A percentile compares a stretch with the other conserved stretches of the same genome.
Conservation (phyloP, 2,329 filamentous ascomycete species). For the Trematosphaeria pertusa region DNA sequence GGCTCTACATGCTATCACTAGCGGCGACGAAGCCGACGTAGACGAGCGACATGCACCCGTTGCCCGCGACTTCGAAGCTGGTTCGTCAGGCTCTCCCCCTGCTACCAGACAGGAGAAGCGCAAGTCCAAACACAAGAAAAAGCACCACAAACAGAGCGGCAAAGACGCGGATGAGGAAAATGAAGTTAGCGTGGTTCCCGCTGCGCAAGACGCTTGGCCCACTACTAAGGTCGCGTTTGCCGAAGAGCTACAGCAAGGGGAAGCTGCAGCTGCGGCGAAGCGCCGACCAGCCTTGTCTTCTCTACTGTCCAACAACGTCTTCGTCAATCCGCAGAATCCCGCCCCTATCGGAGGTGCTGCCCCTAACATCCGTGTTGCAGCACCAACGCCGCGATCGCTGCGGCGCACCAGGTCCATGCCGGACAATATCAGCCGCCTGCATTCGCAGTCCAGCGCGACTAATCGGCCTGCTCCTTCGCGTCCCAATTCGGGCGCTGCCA, state of each 20-base stretch:
- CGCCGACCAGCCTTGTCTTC: conserved; percentile 68
- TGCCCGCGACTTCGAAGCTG: conserved; percentile 58
- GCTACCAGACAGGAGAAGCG: conserved; percentile 49
- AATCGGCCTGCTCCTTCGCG: conserved; percentile 27
- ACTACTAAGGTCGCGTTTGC: conserved; percentile 49
- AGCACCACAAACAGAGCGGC: conserved; percentile 45
- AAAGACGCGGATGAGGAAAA: conserved; percentile 35
- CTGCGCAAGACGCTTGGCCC: conserved; percentile 14
- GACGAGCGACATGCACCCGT: conserved; percentile 53
- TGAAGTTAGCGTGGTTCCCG: conserved; percentile 7
- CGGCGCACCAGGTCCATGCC: conserved; percentile 46
- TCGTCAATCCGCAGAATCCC: conserved; percentile 54
- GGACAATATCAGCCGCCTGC: conserved; percentile 40
- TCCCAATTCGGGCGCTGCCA: conserved; percentile 18
- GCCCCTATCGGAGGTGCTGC: conserved; percentile 38
- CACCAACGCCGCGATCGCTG: conserved; percentile 38
- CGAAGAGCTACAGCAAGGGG: conserved; percentile 39
- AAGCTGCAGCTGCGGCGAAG: conserved; percentile 49
- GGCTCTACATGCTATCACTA: conserved; percentile 53
- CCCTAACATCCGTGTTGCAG: conserved; percentile 41
- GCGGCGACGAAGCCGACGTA: conserved; percentile 62
- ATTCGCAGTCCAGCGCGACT: conserved; percentile 23
- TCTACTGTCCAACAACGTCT: conserved; percentile 74
- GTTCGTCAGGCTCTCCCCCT: conserved; percentile 40
- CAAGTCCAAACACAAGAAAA: conserved; percentile 55